Evolutionary conservation across 2,329 filamentous ascomycete species (phyloP), one percentile per base, ranked within the genome.

Genomic region (Scolecobasidium constrictum): DNA sequence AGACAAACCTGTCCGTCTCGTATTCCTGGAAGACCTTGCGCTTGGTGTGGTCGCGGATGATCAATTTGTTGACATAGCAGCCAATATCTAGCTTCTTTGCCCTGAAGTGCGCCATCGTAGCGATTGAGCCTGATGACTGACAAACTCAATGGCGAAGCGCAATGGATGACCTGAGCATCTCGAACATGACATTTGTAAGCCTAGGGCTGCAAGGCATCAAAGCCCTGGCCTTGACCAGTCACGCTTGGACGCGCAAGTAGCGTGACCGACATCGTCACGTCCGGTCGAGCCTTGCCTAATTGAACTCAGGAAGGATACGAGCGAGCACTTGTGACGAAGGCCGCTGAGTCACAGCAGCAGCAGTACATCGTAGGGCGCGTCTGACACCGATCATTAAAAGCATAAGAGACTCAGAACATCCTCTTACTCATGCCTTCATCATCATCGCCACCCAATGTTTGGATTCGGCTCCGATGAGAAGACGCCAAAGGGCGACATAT

Each of bases 11-110:
- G 67, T 95, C 83, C 4, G 87, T 78, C 69, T 98, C 92, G 58
- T 82, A 71, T 60, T 86, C 73, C 58, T 83, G 83, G 57, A 88
- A 95, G 46, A 87, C 85, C 68, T 93, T 90, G 56, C 92, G 83
- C 77, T 96, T 98, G 43, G 87, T 88, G 68, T 96, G 86, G 65
- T 98, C 92, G 55, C 92, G 86, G 60, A 98, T 83, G 52, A 85
- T 76, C 52, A 82, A 81, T 61, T 82, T 77, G 59, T 95, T 95
- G 67, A 93, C 65, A 59, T 84, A 94, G 60, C 86, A 86, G 61
- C 83, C 81, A 52, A 96, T 68, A 54, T 96, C 87, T 53, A 95
- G 79, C 71, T 81, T 88, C 67, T 94, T 94, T 22, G 87, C 73
- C 54, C 87, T 75, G 66, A 94, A 95, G 69, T 88, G 84, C 38